phyloP scores from a whole-genome alignment of 2,329 filamentous ascomycete genomes.

The Penicillium hesseltinei region DNA sequence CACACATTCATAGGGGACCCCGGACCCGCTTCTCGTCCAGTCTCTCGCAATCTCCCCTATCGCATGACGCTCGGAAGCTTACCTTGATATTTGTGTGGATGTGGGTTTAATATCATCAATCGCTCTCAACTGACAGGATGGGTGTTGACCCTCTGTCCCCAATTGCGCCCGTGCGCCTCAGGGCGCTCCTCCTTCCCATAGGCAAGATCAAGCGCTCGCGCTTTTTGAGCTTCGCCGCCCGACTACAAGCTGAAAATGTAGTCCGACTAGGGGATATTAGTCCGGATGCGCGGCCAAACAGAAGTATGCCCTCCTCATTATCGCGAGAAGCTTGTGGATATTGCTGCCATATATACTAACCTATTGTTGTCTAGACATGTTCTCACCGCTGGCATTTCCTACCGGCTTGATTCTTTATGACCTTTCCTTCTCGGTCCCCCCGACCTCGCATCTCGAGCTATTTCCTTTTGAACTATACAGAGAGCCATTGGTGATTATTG shows the following conservation, averaged over 20 bases:
- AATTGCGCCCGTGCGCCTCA: slow-evolving; percentile 85
- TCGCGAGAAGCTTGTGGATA: neutral
- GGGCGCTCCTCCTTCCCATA: slow-evolving; percentile 80
- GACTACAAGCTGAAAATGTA: slow-evolving; percentile 75
- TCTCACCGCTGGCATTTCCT: slow-evolving; percentile 85
- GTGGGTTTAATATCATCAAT: slow-evolving; percentile 35
- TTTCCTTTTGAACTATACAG: slow-evolving; percentile 89
- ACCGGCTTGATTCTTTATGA: slow-evolving; percentile 85
- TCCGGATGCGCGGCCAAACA: slow-evolving; percentile 77
- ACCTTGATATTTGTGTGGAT: slow-evolving; percentile 25
- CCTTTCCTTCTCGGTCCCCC: slow-evolving; percentile 74
- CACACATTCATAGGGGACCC: neutral
- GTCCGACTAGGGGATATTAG: slow-evolving; percentile 83
- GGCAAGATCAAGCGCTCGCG: slow-evolving; percentile 79
- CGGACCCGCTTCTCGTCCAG: neutral
- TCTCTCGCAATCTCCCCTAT: slow-evolving; percentile 1
- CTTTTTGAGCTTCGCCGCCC: slow-evolving; percentile 74
- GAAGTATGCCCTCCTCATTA: slow-evolving; percentile 61
- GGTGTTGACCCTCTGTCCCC: slow-evolving; percentile 85
- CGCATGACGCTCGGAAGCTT: slow-evolving; percentile 26
- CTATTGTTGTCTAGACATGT: slow-evolving; percentile 66
- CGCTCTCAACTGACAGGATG: slow-evolving; percentile 62
- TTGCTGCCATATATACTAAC: slow-evolving; percentile 20
- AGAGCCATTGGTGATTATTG: slow-evolving; percentile 79
- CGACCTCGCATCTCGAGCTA: slow-evolving; percentile 74